These are phyloP conservation scores for Rhodotorula sp. DNA, from an alignment of 1,284 basidiomycete genomes.

Conservation along the genomic window DNA sequence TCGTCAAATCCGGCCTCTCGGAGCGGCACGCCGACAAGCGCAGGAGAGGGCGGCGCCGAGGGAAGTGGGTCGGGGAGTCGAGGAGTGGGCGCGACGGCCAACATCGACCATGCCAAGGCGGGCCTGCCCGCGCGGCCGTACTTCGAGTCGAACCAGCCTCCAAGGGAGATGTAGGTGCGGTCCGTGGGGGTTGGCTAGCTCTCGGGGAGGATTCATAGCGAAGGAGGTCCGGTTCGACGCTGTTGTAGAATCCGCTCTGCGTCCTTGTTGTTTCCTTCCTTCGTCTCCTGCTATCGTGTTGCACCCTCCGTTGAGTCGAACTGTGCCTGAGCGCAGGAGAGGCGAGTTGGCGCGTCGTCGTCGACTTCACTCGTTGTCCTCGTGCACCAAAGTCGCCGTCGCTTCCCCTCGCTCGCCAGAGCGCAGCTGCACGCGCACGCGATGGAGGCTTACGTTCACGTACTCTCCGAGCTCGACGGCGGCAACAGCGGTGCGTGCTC, in stretches of 20 bases:
- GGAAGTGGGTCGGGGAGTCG: not conserved
- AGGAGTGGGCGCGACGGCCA: not conserved
- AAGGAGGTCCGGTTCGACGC: not conserved
- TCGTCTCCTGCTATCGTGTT: too few relatives aligned
- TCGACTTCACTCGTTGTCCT: too few relatives aligned
- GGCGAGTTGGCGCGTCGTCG: too few relatives aligned
- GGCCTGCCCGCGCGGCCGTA: constrained; percentile 14
- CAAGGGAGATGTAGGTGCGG: constrained; percentile 16
- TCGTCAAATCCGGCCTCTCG: not conserved
- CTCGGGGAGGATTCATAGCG: not conserved
- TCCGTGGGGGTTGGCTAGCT: too few relatives aligned
- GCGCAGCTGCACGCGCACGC: too few relatives aligned
- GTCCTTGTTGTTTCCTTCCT: too few relatives aligned
- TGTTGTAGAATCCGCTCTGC: too few relatives aligned
- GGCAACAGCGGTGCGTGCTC: not conserved
- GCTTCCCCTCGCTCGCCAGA: too few relatives aligned
- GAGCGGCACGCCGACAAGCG: not conserved
- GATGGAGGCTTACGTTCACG: not conserved
- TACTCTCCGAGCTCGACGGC: not conserved
- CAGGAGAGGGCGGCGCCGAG: not conserved
- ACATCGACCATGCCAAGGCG: constrained; percentile 8
- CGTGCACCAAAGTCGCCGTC: too few relatives aligned
- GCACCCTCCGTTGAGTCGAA: too few relatives aligned
- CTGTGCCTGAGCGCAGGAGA: too few relatives aligned
- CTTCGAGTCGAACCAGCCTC: constrained; percentile 11